Percentiles rank a stretch among this genome's conserved stretches.
Evolutionary conservation across 2,329 filamentous ascomycete genomes (phyloP).

Genomic region (Arthrocladium fulminans): DNA sequence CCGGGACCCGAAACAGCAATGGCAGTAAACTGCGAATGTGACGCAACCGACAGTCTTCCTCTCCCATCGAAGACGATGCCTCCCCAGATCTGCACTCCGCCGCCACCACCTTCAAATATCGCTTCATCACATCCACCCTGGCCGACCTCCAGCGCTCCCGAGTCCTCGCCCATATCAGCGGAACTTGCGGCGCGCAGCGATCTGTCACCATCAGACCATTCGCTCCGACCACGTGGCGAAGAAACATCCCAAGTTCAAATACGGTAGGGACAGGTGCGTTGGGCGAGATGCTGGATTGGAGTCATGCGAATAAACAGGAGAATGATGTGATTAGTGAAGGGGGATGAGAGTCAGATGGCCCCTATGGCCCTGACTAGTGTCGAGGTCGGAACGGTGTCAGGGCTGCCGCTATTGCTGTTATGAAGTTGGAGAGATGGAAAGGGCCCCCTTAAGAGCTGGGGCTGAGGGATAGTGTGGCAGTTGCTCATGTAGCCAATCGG

Average conservation of each 20-base stretch:
- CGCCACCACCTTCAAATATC: background rate
- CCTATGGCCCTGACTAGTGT: background rate
- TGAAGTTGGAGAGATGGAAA: background rate
- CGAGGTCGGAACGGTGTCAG: background rate
- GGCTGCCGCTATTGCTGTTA: background rate
- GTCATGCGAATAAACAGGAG: background rate
- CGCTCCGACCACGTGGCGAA: constrained; percentile 31
- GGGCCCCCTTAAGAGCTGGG: background rate
- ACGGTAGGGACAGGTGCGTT: constrained; percentile 33
- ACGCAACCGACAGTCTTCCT: constrained; percentile 63
- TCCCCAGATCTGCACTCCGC: constrained; percentile 5
- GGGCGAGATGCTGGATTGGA: constrained; percentile 32
- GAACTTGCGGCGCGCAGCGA: background rate
- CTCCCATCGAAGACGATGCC: constrained; percentile 15
- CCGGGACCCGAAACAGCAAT: constrained; percentile 53
- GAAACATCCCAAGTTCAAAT: constrained; percentile 35
- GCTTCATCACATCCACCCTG: background rate
- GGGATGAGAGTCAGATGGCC: background rate
- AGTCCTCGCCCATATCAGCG: background rate
- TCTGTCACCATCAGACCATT: constrained; percentile 2
- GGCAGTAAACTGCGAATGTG: constrained; percentile 92
- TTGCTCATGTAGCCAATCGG: no score
- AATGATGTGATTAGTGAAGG: background rate
- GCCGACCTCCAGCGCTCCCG: background rate
- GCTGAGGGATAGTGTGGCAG: no score